These are phyloP conservation scores for Saitozyma sp. DNA, from an alignment of 768 basidiomycete genomes.

Conservation along the genomic window DNA sequence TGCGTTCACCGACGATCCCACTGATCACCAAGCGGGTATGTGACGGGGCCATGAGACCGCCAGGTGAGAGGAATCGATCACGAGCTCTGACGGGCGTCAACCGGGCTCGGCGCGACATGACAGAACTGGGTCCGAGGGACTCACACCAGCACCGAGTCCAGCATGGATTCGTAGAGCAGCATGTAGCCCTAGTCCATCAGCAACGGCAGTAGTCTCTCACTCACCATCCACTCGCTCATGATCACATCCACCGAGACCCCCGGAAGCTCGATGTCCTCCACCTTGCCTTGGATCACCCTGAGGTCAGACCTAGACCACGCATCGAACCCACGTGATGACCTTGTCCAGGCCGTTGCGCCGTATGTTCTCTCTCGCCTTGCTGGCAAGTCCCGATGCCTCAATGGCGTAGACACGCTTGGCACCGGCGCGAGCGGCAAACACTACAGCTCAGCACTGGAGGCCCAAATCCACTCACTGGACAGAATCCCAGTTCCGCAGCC, in stretches of 20 bases:
- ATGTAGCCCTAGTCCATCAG: slow-evolving; percentile 52
- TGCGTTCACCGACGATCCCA: slow-evolving; percentile 72
- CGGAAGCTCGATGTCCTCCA: slow-evolving; percentile 80
- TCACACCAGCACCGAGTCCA: slow-evolving; percentile 79
- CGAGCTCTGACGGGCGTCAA: slow-evolving; percentile 58
- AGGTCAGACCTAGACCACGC: background rate
- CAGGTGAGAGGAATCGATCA: slow-evolving; percentile 74
- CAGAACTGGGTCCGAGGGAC: slow-evolving; percentile 3
- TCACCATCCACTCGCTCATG: slow-evolving; percentile 96
- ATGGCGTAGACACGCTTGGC: slow-evolving; percentile 88
- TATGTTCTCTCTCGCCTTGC: slow-evolving; percentile 74
- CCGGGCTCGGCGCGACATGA: background rate
- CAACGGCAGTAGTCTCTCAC: slow-evolving; percentile 3
- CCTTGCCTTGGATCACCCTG: slow-evolving; percentile 82
- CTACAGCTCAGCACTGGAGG: slow-evolving; percentile 18
- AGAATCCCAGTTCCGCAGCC: slow-evolving; percentile 95
- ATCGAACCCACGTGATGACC: slow-evolving; percentile 62
- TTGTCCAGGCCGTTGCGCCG: slow-evolving; percentile 69
- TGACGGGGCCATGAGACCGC: slow-evolving; percentile 84
- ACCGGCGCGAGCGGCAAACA: slow-evolving; percentile 85
- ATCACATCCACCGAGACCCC: slow-evolving; percentile 85
- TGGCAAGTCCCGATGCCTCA: slow-evolving; percentile 81
- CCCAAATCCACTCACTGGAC: slow-evolving; percentile 38
- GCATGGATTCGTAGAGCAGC: slow-evolving; percentile 89
- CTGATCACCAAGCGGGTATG: slow-evolving; percentile 83